A percentile compares a stretch with the other conserved stretches of the same genome.
These are phyloP conservation scores for Emergomyces orientalis DNA, from an alignment of 2,329 filamentous ascomycete species.

Conservation along the genomic window DNA sequence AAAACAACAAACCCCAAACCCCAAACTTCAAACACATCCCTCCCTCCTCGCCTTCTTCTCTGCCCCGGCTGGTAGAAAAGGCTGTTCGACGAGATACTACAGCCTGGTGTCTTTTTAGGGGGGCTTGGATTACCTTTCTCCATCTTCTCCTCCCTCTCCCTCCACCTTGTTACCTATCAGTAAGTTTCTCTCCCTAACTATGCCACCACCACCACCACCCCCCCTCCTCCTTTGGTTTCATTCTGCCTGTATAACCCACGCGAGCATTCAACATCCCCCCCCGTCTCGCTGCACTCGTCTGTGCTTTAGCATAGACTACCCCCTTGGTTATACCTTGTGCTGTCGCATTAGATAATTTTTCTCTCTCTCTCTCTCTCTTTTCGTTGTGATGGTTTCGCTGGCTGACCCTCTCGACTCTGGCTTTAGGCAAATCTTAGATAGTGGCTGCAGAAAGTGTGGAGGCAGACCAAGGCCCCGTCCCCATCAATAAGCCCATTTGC, in stretches of 20 bases:
- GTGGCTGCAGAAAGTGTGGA: not conserved
- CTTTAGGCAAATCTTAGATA: not conserved
- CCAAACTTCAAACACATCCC: too few species aligned
- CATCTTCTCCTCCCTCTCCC: not conserved
- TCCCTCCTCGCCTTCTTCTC: too few species aligned
- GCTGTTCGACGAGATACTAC: too few species aligned
- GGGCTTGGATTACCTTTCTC: not conserved
- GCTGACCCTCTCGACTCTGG: not conserved
- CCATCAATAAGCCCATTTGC: not conserved
- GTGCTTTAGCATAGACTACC: not conserved
- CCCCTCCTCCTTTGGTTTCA: not conserved
- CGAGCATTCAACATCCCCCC: not conserved
- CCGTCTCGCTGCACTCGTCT: not conserved
- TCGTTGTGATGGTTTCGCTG: not conserved
- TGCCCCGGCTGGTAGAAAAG: too few species aligned
- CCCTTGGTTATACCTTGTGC: not conserved
- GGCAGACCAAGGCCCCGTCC: not conserved
- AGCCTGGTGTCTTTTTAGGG: not conserved
- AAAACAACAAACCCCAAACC: too few species aligned
- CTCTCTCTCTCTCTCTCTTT: not conserved
- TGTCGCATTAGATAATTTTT: not conserved
- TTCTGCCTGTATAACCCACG: not conserved
- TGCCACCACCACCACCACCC: too few species aligned
- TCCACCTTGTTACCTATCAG: not conserved
- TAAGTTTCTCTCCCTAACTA: not conserved